Conservation (phyloP, 257 asterid species). For the Primulina tabacum region DNA sequence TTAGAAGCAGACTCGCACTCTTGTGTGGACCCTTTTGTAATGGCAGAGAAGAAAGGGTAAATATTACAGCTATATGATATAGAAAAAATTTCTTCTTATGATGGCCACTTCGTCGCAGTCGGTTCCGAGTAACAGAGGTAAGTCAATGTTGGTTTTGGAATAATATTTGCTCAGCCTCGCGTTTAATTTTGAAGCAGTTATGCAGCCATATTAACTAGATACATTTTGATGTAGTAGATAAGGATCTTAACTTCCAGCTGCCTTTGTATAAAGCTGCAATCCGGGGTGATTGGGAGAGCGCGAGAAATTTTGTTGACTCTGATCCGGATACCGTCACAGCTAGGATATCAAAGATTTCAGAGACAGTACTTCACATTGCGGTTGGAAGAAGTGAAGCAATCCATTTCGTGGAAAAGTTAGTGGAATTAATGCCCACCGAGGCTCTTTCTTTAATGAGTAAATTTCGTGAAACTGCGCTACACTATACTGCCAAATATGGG, state of each 20-base stretch:
- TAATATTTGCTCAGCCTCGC: not conserved
- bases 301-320: slow-evolving; percentile 25
- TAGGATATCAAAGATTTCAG: slow-evolving; percentile 27
- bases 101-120: slow-evolving; percentile 28
- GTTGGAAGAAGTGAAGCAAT: slow-evolving; percentile 33
- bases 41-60: not conserved
- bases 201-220: slow-evolving; percentile 6
- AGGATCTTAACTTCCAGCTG: slow-evolving; percentile 32
- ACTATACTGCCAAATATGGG: slow-evolving; percentile 37
- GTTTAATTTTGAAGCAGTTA: not conserved
- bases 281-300: slow-evolving; percentile 36
- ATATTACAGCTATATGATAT: not conserved
- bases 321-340: slow-evolving; percentile 30
- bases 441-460: slow-evolving; percentile 26
- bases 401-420: slow-evolving; percentile 25
- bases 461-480: slow-evolving; percentile 35
- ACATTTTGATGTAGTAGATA: slow-evolving; percentile 15
- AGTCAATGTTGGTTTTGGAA: slow-evolving; percentile 19
- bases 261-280: slow-evolving; percentile 36
- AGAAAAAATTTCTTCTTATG: not conserved
- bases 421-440: slow-evolving; percentile 27
- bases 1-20: not conserved
- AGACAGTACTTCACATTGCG: slow-evolving; percentile 33
- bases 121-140: not conserved
- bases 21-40: not conserved